Base-by-base conservation (phyloP, 345 rosid genomes). In the Lepidium didymum region DNA sequence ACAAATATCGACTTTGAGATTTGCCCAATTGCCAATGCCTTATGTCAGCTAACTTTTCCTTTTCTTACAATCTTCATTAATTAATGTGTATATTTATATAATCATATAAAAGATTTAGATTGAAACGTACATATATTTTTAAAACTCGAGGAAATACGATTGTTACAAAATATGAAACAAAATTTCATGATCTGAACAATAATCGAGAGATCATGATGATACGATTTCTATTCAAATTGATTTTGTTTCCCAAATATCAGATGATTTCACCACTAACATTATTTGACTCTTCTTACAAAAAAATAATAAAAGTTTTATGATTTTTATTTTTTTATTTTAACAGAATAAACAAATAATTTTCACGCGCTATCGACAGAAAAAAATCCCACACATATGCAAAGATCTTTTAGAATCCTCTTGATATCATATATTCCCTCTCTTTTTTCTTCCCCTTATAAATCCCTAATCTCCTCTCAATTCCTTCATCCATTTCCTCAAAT, bases 331-430 rank as follows among this genome's bases (percentile, higher is more conserved):
- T n/a, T n/a, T n/a, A n/a, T n/a, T n/a, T n/a, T n/a, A n/a, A n/a
- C n/a, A 54, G 57, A 72, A 73, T 73, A 65, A 73, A 65, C 66
- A 65, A 73, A 56, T 57, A 64, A 38, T 73, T 36, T 56, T 43
- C 70, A 72, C 65, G 70, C 60, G 76, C 60, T 46, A 56, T 41
- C 60, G 77, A 73, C 77, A 73, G 37, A 27, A 55, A 73, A 73
- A 74, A 66, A n/a, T 67, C 72, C 68, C 78, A 67, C 62, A 74
- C 73, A 74, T 74, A 31, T 67, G 68, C 68, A 58, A 67, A 74
- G 77, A 74, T 74, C 68, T 67, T 38, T 60, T 42, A 67, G 56
- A 59, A 74, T 76, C 74, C n/a, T 73, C 70, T 67, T 34, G 40
- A 58, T 54, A 55, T 78, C 63, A 69, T 15, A 63, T 43, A 55